Evolutionary conservation across 2,329 filamentous ascomycete species (phyloP).

Genomic region (Colletotrichum caudatum): DNA sequence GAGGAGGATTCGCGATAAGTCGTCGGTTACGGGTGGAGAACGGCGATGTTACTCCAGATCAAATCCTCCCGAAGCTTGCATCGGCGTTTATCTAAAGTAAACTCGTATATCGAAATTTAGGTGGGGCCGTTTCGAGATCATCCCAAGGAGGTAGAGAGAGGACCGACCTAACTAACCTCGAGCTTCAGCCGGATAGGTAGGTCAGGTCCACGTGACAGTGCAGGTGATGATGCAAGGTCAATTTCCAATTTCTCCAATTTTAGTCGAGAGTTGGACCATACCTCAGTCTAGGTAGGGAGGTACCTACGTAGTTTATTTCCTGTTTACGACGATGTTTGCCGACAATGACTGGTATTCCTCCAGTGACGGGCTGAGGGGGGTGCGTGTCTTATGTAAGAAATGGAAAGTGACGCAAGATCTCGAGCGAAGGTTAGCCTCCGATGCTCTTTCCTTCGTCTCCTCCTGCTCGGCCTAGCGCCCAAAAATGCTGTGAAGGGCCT

Average conservation of each 20-base stretch:
- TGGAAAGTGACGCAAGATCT: slow-evolving; percentile 3
- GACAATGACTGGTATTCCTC: too few species aligned
- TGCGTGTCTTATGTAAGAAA: slow-evolving; percentile 7
- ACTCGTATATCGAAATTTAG: slow-evolving; percentile 39
- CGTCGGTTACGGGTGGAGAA: slow-evolving; percentile 29
- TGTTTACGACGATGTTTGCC: background rate
- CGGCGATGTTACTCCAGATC: slow-evolving; percentile 27
- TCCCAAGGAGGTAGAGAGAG: slow-evolving; percentile 27
- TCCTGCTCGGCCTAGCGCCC: slow-evolving; percentile 33
- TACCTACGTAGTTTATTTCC: background rate
- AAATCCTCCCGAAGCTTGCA: slow-evolving; percentile 40
- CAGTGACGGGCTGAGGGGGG: background rate
- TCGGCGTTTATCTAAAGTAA: slow-evolving; percentile 38
- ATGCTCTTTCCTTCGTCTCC: background rate
- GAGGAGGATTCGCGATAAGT: slow-evolving; percentile 6
- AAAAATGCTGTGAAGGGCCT: slow-evolving; percentile 38
- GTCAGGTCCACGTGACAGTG: slow-evolving; percentile 30
- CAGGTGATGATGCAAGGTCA: slow-evolving; percentile 32
- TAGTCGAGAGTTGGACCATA: background rate
- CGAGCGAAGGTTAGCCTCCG: background rate
- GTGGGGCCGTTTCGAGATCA: slow-evolving; percentile 40
- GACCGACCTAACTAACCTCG: slow-evolving; percentile 1
- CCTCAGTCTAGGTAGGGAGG: background rate
- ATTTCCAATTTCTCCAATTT: background rate
- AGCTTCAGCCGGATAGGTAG: slow-evolving; percentile 22